Evolutionary conservation across 2,329 filamentous ascomycete species (phyloP).

Genomic region (Lecanicillium sp.): DNA sequence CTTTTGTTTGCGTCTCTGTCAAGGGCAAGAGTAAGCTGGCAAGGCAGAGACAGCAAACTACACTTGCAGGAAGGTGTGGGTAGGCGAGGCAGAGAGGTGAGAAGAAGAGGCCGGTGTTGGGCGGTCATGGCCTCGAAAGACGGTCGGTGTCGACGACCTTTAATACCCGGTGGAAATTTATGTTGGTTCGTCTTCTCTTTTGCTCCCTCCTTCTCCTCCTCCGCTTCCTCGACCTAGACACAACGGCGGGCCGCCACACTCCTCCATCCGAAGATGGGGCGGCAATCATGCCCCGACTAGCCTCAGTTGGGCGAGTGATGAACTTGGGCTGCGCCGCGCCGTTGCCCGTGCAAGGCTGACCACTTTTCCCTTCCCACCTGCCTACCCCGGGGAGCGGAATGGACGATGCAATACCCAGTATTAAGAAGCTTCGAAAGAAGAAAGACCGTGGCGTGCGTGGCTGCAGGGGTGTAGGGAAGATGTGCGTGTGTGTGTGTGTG

Average conservation of each 20-base stretch:
- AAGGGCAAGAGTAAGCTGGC: neutral
- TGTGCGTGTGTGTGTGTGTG: too few relatives aligned
- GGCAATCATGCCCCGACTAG: neutral
- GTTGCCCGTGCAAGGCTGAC: neutral
- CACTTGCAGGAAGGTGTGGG: neutral
- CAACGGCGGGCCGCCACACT: neutral
- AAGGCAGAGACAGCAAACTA: neutral
- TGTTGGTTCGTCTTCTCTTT: slow-evolving; percentile 8
- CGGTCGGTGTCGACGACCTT: slow-evolving; percentile 6
- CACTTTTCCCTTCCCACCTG: too few relatives aligned
- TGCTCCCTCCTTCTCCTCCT: too few relatives aligned
- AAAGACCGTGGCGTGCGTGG: neutral
- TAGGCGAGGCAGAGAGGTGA: neutral
- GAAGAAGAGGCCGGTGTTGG: neutral
- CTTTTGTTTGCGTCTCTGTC: neutral
- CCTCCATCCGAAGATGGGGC: slow-evolving; percentile 4
- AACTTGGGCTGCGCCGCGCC: neutral
- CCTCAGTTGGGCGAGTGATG: slow-evolving; percentile 6
- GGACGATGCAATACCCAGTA: too few relatives aligned
- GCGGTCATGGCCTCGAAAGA: neutral
- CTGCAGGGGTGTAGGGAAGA: too few relatives aligned
- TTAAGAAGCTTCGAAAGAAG: too few relatives aligned
- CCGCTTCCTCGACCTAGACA: too few relatives aligned
- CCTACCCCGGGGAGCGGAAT: neutral
- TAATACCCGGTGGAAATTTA: neutral